These are phyloP conservation scores for Rhynchospora tenuis DNA, from an alignment of 176 grass and related monocot genomes.

Conservation along the genomic window DNA sequence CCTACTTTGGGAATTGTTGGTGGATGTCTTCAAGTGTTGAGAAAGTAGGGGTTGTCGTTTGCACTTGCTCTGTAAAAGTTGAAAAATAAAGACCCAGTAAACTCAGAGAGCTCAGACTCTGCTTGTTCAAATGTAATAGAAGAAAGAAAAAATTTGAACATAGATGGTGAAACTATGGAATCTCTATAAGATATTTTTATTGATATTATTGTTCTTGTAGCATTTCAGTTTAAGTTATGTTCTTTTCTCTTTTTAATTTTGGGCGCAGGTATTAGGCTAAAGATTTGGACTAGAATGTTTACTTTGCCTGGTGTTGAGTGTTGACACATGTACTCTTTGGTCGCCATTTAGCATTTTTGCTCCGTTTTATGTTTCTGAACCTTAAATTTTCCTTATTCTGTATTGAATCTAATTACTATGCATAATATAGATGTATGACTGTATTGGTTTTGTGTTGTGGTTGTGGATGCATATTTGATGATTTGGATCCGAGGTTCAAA, in stretches of 20 bases:
- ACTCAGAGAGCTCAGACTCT: background rate
- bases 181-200: background rate
- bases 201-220: background rate
- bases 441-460: background rate
- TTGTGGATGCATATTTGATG: conserved; percentile 2
- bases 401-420: background rate
- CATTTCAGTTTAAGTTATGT: background rate
- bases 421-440: background rate
- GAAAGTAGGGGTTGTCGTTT: background rate
- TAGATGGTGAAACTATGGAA: background rate
- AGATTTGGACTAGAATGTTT: background rate
- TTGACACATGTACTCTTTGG: background rate
- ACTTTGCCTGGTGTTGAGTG: background rate
- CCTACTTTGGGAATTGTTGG: background rate
- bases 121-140: background rate
- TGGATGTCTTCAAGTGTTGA: background rate
- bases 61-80: background rate
- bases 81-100: background rate
- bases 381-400: background rate
- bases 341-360: background rate
- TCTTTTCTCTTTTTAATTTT: background rate
- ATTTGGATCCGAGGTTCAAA: background rate
- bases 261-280: background rate
- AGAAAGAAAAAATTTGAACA: background rate
- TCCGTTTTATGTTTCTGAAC: background rate